phyloP scores from a whole-genome alignment of 1,284 basidiomycete species.

The Papiliotrema nemorosa region DNA sequence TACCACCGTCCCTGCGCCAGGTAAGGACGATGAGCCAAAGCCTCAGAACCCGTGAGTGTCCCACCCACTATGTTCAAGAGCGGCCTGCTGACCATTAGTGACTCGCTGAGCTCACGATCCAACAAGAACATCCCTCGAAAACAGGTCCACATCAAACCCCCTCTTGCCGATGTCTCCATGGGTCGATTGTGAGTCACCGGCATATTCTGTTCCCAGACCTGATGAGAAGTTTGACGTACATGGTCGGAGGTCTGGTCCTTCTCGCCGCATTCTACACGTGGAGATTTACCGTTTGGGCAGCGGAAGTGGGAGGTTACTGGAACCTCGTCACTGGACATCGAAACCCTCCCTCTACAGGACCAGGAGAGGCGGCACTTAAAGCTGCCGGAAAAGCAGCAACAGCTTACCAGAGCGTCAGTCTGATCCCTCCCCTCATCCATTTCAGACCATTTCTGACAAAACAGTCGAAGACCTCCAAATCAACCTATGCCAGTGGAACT shows the following conservation, averaged over 20 bases:
- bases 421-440: not conserved
- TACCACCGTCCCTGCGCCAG: conserved; percentile 1
- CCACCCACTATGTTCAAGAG: no score
- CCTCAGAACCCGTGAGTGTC: conserved; percentile 19
- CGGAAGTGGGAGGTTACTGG: conserved; percentile 47
- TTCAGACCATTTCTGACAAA: not conserved
- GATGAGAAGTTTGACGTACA: conserved; percentile 39
- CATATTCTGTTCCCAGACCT: not conserved
- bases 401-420: not conserved
- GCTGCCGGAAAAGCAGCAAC: conserved; percentile 12
- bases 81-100: conserved; percentile 17
- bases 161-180: conserved; percentile 44
- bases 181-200: conserved; percentile 40
- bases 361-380: conserved; percentile 11
- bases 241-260: conserved; percentile 34
- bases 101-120: conserved; percentile 37
- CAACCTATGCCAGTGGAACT: no score
- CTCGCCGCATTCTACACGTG: conserved; percentile 45
- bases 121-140: conserved; percentile 30
- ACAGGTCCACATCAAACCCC: conserved; percentile 45
- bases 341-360: conserved; percentile 12
- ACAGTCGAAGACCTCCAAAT: no score
- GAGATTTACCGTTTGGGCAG: conserved; percentile 46
- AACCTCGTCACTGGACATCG: conserved; percentile 42
- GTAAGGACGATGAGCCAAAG: conserved; percentile 4